Base-by-base conservation (phyloP, 2,329 filamentous ascomycete species). In the Colletotrichum theobromicola region DNA sequence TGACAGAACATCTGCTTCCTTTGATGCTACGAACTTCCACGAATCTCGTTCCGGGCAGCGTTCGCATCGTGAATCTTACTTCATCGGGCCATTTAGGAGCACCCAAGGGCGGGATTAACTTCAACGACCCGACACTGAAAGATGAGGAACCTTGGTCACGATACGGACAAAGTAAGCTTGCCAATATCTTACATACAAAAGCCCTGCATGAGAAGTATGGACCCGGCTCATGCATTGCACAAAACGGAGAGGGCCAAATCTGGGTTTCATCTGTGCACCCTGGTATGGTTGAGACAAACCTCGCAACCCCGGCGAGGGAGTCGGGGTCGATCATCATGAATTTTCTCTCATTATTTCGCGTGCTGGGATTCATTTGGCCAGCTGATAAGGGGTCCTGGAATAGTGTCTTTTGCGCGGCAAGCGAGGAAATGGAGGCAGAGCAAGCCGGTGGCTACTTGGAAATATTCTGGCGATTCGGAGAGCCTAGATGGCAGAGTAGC, bases 111-210 rank as follows among this genome's bases (percentile, higher is more conserved):
- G 78, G 77, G 6, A 79, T 79, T 35, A 69, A 64, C 6, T 80
- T 80, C 18, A 66, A 77, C 18, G 76, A 80, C 21, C 64, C 72
- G 1, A 34, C 57, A 2, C 55, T 78, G 5, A 64, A 74, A 18
- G 71, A 72, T 4, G 72, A 67, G 21, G 55, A 35, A 4, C 30
- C 75, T 12, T 74, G 74, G 72, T 37, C 34, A 35, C 82, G 86
- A 21, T 89, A 90, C 75, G 85, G 83, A 0, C 85, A 87, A 75
- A 84, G 82, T 50, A 89, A 90, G 76, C 79, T 89, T 2, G 88
- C 88, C 1, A 87, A 88, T 75, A 76, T 88, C 6, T 79, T 88
- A 4, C 87, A 85, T 77, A 79, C 85, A 4, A 79, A 80, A 16
- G 81, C 85, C 58, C 78, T 89, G 3, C 82, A 86, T 2, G 75